Evolutionary conservation across 192 early-diverging fungal species (phyloP), one percentile per base, ranked within the genome.

Genomic region (Linnemannia elongata): DNA sequence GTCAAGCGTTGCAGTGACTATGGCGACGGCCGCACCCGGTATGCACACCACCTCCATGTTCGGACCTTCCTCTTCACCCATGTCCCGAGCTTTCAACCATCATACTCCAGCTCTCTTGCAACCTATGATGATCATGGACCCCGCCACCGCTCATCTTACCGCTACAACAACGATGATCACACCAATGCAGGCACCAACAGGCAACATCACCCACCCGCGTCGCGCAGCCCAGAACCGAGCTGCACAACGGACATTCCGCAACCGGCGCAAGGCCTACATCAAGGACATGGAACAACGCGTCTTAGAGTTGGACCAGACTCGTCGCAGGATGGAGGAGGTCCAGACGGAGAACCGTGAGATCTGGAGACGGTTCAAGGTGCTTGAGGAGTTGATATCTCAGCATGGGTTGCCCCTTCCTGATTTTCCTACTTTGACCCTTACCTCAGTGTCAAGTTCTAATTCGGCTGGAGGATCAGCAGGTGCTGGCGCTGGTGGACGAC

Each of bases 141-240:
- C 55, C 35, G 39, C 47, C 49, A 27, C 44, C 35, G 7, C 52
- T 30, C n/a, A 36, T 22, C n/a, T 57, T 4, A n/a, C 69, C 1
- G 4, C 49, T 41, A n/a, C 78, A 15, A 1, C 13, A 6, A 33
- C 39, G 6, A 73, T 15, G 0, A 10, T 49, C 17, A 22, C 70
- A 6, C 1, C 47, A 10, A 41, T 12, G 30, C 12, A 55, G 9
- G 17, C 76, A 22, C 5, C 38, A 15, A 57, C 41, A 1, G 73
- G 73, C n/a, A 87, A 87, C 39, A 68, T 81, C n/a, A 87, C 85
- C 15, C 85, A 87, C 22, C 89, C 92, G 2, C 96, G 96, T 83
- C 92, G 97, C 76, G 96, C 96, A 0, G 96, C 94, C n/a, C 97
- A 98, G 88, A 98, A 98, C 89, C 93, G 97, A n/a, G 95, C 95